phyloP scores from a whole-genome alignment of 2,329 filamentous ascomycete genomes.

The Colletotrichum paranaense region DNA sequence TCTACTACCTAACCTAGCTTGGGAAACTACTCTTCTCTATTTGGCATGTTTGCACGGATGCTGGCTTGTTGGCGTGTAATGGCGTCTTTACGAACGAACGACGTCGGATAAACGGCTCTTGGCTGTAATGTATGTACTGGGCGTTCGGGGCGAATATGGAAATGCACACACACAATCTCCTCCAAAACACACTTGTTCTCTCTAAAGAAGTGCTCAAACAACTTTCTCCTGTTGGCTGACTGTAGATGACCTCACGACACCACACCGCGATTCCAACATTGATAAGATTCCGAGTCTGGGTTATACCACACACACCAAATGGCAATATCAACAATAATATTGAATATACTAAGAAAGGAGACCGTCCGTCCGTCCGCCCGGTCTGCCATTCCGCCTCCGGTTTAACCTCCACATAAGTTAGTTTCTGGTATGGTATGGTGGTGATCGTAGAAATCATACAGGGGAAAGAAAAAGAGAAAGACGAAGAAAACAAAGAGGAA shows the following conservation, averaged over 20 bases:
- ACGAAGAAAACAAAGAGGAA: constrained; percentile 17
- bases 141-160: constrained; percentile 32
- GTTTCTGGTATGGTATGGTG: constrained; percentile 6
- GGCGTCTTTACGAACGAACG: constrained; percentile 23
- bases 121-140: constrained; percentile 28
- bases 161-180: constrained; percentile 24
- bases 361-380: constrained; percentile 1
- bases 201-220: no score
- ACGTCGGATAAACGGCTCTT: constrained; percentile 22
- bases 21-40: constrained; percentile 9
- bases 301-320: neutral
- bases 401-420: neutral
- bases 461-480: constrained; percentile 1
- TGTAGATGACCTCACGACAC: neutral
- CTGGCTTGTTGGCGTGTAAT: constrained; percentile 20
- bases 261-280: neutral
- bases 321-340: constrained; percentile 19
- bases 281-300: neutral
- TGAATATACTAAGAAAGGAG: constrained; percentile 31
- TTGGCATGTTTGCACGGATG: constrained; percentile 29
- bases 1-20: constrained; percentile 15
- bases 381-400: neutral
- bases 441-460: constrained; percentile 29
- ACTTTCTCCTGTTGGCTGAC: neutral
- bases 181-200: neutral